Evolutionary conservation across 2,329 filamentous ascomycete species (phyloP).

Genomic region (Exophiala xenobiotica): DNA sequence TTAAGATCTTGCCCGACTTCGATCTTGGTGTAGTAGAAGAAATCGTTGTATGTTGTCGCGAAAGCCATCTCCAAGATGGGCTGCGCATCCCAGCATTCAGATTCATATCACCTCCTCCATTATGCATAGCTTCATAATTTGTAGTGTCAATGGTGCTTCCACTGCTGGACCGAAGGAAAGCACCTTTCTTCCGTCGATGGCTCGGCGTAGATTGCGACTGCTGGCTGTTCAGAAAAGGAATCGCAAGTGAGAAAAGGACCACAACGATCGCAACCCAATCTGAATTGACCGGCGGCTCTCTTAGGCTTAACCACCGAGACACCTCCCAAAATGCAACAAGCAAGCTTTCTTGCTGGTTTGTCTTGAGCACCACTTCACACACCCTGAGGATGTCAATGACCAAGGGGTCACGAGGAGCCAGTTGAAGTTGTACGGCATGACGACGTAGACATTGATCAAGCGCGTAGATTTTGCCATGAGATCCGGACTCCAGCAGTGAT

Average conservation of each 20-base stretch:
- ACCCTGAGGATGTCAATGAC: slow-evolving; percentile 61
- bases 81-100: slow-evolving; percentile 54
- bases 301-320: slow-evolving; percentile 63
- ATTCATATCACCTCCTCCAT: slow-evolving; percentile 45
- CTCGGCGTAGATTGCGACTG: slow-evolving; percentile 34
- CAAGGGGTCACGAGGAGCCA: slow-evolving; percentile 64
- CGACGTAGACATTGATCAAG: slow-evolving; percentile 18
- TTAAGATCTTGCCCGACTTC: slow-evolving; percentile 53
- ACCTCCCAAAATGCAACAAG: slow-evolving; percentile 72
- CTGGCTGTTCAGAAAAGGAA: slow-evolving; percentile 54
- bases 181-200: slow-evolving; percentile 42
- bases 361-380: slow-evolving; percentile 64
- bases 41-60: not conserved
- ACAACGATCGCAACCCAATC: slow-evolving; percentile 72
- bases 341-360: slow-evolving; percentile 59
- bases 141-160: slow-evolving; percentile 36
- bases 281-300: slow-evolving; percentile 48
- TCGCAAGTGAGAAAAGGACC: slow-evolving; percentile 62
- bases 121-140: slow-evolving; percentile 50
- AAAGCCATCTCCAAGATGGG: slow-evolving; percentile 69
- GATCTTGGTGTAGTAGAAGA: slow-evolving; percentile 7
- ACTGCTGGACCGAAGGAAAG: slow-evolving; percentile 51
- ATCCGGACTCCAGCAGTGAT: slow-evolving; percentile 16
- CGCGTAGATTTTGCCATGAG: slow-evolving; percentile 25
- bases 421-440: slow-evolving; percentile 66